A percentile compares a stretch with the other conserved stretches of the same genome.
phyloP scores from a whole-genome alignment of 2,329 filamentous ascomycete genomes.

The Colletotrichum incanum region DNA sequence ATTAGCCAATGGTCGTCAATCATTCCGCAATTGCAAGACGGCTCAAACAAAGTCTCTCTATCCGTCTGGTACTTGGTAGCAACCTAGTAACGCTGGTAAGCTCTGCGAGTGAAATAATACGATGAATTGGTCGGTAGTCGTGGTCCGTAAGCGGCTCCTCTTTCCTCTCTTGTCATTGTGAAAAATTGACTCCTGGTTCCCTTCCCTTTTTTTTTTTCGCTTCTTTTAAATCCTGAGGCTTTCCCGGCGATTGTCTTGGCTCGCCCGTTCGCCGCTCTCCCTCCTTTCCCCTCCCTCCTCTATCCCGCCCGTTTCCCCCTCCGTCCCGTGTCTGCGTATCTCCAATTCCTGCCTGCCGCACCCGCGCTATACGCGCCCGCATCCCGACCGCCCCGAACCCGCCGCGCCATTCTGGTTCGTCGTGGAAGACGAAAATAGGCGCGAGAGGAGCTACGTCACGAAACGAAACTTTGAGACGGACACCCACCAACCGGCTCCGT shows the following conservation, averaged over 20 bases:
- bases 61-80: not conserved
- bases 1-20: constrained; percentile 29
- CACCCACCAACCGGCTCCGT: constrained; percentile 36
- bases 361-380: not conserved
- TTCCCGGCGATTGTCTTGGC: constrained; percentile 22
- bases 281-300: not conserved
- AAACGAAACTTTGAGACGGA: constrained; percentile 31
- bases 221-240: constrained; percentile 30
- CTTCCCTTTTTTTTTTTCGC: not conserved
- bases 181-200: too few relatives aligned
- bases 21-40: not conserved
- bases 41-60: not conserved
- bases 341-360: constrained; percentile 14
- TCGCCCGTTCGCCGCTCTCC: constrained; percentile 14
- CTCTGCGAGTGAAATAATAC: constrained; percentile 10
- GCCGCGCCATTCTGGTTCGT: constrained; percentile 1
- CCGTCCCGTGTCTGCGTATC: not conserved
- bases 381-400: constrained; percentile 8
- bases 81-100: constrained; percentile 4
- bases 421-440: not conserved
- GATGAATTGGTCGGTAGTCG: not conserved
- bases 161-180: not conserved
- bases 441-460: constrained; percentile 31
- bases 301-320: constrained; percentile 4
- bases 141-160: constrained; percentile 32